Evolutionary conservation across 1,284 basidiomycete genomes (phyloP).

Genomic region (Tilletia setariae): DNA sequence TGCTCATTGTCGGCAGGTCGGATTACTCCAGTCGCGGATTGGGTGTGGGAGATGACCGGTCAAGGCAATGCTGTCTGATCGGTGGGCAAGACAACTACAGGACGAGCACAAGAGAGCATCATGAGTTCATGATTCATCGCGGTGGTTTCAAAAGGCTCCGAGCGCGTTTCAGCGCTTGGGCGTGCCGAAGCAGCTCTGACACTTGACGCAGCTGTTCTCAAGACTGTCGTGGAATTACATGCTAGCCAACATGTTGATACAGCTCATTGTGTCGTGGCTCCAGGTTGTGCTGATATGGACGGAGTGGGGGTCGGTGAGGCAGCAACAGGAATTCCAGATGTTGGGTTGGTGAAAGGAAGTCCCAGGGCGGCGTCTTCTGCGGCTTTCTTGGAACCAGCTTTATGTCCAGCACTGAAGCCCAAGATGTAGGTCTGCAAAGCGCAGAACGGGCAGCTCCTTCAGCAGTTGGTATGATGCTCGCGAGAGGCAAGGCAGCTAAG

Average conservation of each 20-base stretch:
- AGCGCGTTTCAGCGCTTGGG: too few relatives aligned
- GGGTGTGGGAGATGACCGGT: not conserved
- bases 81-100: not conserved
- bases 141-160: too few relatives aligned
- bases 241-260: too few relatives aligned
- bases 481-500: not conserved
- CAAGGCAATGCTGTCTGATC: not conserved
- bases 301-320: not conserved
- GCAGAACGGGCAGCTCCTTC: not conserved
- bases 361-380: not conserved
- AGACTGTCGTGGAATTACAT: too few relatives aligned
- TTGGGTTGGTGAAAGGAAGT: not conserved
- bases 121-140: too few relatives aligned
- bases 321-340: too few relatives aligned
- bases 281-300: not conserved
- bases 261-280: too few relatives aligned
- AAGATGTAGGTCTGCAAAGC: not conserved
- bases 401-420: conserved; percentile 2
- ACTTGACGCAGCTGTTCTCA: too few relatives aligned
- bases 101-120: too few relatives aligned
- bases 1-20: not conserved
- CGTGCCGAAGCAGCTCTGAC: too few relatives aligned
- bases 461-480: not conserved
- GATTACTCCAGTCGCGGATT: not conserved
- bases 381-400: not conserved